Base-by-base conservation (phyloP, 148 eudicot species). In the Cornus florida region DNA sequence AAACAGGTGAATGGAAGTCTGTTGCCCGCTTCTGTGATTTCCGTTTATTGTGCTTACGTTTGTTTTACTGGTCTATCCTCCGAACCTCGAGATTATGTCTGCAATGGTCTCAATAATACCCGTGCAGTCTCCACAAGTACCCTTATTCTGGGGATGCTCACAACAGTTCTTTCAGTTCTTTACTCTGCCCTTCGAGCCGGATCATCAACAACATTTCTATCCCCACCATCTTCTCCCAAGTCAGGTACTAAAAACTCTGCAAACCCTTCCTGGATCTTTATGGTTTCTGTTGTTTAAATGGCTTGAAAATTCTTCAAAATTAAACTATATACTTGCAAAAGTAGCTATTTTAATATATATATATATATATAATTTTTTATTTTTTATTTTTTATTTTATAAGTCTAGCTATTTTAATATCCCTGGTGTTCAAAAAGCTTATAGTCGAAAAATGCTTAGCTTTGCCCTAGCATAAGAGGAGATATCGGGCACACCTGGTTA, bases 121-220 rank as follows among this genome's bases (percentile, higher is more conserved):
- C 85, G 83, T 80, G 98, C 88, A 31, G 95, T 93, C 43, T 75
- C 97, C 60, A 80, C 82, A 20, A 64, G 95, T 82, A 96, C 97
- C 74, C 97, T 96, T 79, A 35, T 96, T 77, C 97, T 96, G 38
- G 99, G 99, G 81, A 85, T 96, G 98, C 88, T 96, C 69, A 96
- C 98, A 43, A 96, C 99, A 7, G 92, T 96, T 72, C 92, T 96
- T 28, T 96, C 99, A 8, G 95, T 96, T 79, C 82, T 96, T 56
- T 96, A 96, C 87, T 96, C 99, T 70, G 99, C 99, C 70, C 89
- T 96, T 78, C 99, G 99, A 80, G 99, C 99, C 46, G 99, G 99
- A 78, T 96, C 99, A 57, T 93, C 99, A 43, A 90, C 88, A 67
- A 91, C 99, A 32, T 94, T 96, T 82, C 80, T 96, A 56, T 92